These are phyloP conservation scores for Lipomyces chichibuensis DNA, from an alignment of 805 yeast species.

Conservation along the genomic window DNA sequence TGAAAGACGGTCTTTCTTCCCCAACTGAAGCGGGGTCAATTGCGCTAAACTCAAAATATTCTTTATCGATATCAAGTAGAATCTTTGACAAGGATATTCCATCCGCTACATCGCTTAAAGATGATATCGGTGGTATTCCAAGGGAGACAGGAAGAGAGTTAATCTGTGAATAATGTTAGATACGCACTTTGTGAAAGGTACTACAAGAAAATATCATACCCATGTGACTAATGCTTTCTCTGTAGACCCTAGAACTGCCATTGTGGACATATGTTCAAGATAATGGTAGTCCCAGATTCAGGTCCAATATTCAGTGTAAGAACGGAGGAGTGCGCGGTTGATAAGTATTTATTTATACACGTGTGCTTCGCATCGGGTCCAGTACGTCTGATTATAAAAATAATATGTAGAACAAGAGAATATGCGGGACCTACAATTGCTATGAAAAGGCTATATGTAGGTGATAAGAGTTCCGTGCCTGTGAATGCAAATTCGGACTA, in stretches of 20 bases:
- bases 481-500: not conserved
- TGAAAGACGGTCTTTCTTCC: slow-evolving; percentile 21
- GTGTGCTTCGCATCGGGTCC: not conserved
- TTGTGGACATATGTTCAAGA: not conserved
- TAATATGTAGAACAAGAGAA: not conserved
- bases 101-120: slow-evolving; percentile 14
- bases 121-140: not conserved
- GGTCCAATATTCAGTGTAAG: not conserved
- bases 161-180: not conserved
- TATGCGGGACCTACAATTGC: not conserved
- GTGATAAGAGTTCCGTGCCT: not conserved
- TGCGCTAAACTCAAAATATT: slow-evolving; percentile 10
- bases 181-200: not conserved
- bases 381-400: not conserved
- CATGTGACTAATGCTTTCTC: slow-evolving; percentile 17
- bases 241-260: not conserved
- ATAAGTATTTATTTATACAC: not conserved
- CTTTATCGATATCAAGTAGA: slow-evolving; percentile 12
- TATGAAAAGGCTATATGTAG: not conserved
- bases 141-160: not conserved
- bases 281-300: not conserved
- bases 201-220: slow-evolving; percentile 6
- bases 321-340: not conserved
- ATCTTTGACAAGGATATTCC: slow-evolving; percentile 25
- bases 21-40: slow-evolving; percentile 6